phyloP scores from a whole-genome alignment of 73 alveolate genomes.

The Paramecium caudatum region DNA sequence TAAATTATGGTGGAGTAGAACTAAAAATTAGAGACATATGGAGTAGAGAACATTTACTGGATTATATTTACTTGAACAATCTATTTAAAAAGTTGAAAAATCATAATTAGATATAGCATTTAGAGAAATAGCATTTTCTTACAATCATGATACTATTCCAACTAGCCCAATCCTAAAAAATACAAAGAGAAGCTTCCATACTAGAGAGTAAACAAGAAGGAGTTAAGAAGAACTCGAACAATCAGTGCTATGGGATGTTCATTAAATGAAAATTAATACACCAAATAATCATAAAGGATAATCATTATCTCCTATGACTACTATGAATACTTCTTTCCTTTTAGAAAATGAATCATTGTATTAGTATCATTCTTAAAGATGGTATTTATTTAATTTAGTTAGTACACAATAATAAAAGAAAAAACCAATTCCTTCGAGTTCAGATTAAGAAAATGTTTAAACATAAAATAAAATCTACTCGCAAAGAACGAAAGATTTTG shows the following conservation, averaged over 20 bases:
- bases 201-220: conserved; percentile 47
- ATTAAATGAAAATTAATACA: conserved; percentile 49
- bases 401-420: conserved; percentile 6
- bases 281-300: conserved; percentile 40
- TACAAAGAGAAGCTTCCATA: conserved; percentile 40
- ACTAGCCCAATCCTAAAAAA: neutral
- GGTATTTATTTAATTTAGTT: neutral
- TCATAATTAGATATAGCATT: neutral
- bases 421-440: neutral
- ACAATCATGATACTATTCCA: neutral
- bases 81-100: neutral
- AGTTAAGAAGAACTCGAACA: conserved; percentile 62
- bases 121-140: conserved; percentile 61
- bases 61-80: conserved; percentile 9
- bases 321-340: conserved; percentile 13
- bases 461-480: conserved; percentile 43
- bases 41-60: neutral
- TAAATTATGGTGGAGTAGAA: neutral
- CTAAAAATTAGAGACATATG: neutral
- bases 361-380: conserved; percentile 57
- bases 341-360: conserved; percentile 22
- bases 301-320: conserved; percentile 43
- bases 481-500: conserved; percentile 57
- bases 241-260: conserved; percentile 67
- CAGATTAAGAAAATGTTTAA: conserved; percentile 42